Base-by-base conservation (phyloP, 2,329 filamentous ascomycete genomes). In the Colletotrichum sidae region DNA sequence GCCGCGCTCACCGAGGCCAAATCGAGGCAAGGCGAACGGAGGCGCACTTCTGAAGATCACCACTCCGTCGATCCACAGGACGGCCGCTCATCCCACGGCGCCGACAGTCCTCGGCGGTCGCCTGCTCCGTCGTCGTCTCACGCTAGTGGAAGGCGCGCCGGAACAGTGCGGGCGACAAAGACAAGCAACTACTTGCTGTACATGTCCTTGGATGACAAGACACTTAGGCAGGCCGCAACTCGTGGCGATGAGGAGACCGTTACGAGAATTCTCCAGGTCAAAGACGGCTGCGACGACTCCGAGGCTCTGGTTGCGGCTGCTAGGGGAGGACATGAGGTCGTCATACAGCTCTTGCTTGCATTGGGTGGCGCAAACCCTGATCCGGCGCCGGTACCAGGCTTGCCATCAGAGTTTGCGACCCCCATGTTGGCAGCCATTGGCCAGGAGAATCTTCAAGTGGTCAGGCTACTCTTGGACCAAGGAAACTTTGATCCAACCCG, bases 341-440 rank as follows among this genome's bases (percentile, higher is more conserved):
- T 97, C 33, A 88, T 97, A 67, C 92, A 94, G 73, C 86, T 97
- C 35, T 78, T 94, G 54, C 78, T 93, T 46, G 90, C 90, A 8
- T 81, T 93, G 69, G 91, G 90, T 3, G 82, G 85, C 53, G 86
- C 86, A 11, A 86, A 88, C 57, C 83, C 86, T 0, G 92, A 96
- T 71, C 93, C 93, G 38, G 82, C 86, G 7, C 87, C 92, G 11
- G 78, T 94, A 51, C 72, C 82, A 8, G 84, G 85, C 37, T 82
- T 87, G 64, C 82, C 84, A 35, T 79, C 85, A 46, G 94, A 96
- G 62, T 90, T 92, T 72, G 91, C 94, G 55, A 98, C 95, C 1
- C 96, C 96, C 1, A 96, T 99, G 83, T 86, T 97, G 42, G 94
- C 94, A 64, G 94, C 96, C 2, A 97, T 99, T 69, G 95, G 96